These are phyloP conservation scores for Bryum argenteum DNA, from an alignment of 225 moss, liverwort and hornwort genomes.

Conservation along the genomic window DNA sequence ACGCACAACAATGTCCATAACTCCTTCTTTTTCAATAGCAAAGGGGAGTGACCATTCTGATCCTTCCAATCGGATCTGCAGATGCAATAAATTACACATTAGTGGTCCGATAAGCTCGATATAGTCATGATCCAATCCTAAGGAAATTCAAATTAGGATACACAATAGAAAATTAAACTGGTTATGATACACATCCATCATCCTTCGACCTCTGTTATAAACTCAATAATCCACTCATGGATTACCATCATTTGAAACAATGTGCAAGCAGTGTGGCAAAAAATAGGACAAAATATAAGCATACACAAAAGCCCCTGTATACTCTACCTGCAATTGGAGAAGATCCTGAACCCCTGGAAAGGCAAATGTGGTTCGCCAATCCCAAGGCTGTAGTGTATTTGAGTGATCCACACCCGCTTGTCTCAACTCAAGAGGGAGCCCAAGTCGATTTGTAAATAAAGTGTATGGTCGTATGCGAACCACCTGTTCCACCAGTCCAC, in stretches of 20 bases:
- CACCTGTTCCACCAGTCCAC: conserved; percentile 54
- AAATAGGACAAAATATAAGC: not conserved
- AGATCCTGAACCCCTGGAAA: conserved; percentile 65
- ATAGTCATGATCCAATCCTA: not conserved
- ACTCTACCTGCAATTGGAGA: conserved; percentile 65
- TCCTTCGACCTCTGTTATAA: not conserved
- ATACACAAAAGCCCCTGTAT: not conserved
- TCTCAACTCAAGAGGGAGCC: conserved; percentile 63
- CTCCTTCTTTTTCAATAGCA: conserved; percentile 61
- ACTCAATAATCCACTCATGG: not conserved
- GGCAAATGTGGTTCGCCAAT: conserved; percentile 82
- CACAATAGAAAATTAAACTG: not conserved
- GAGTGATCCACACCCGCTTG: conserved; percentile 54
- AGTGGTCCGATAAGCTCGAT: not conserved
- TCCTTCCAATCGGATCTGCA: conserved; percentile 72
- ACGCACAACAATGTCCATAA: conserved; percentile 51
- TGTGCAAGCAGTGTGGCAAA: not conserved
- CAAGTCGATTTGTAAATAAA: conserved; percentile 80
- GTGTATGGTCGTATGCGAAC: conserved; percentile 81
- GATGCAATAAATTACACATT: not conserved
- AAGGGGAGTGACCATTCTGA: conserved; percentile 85
- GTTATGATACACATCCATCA: not conserved
- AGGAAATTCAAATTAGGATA: not conserved
- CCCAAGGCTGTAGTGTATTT: conserved; percentile 57
- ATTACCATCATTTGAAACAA: not conserved